These are phyloP conservation scores for Inosperma sp. DNA, from an alignment of 768 basidiomycete species.

Conservation along the genomic window DNA sequence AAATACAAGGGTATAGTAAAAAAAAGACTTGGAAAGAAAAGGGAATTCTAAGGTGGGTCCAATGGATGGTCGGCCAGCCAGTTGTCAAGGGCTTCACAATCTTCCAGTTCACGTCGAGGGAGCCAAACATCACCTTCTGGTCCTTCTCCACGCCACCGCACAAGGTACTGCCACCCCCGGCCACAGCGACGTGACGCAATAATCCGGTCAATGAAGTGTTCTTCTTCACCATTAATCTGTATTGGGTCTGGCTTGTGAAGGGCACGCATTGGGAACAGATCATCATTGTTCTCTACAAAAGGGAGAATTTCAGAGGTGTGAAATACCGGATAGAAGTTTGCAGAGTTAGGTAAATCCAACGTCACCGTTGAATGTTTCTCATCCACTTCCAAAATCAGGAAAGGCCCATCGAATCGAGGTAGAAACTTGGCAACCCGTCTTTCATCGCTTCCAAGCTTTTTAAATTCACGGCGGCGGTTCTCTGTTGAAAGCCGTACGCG, in stretches of 20 bases:
- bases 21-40: neutral
- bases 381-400: constrained; percentile 10
- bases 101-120: constrained; percentile 15
- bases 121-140: constrained; percentile 29
- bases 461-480: constrained; percentile 25
- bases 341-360: constrained; percentile 27
- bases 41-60: neutral
- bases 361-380: constrained; percentile 23
- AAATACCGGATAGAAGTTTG: constrained; percentile 28
- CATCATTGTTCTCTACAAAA: constrained; percentile 27
- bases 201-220: constrained; percentile 26
- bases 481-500: constrained; percentile 31
- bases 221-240: constrained; percentile 5
- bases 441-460: constrained; percentile 18
- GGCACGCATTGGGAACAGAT: constrained; percentile 25
- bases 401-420: constrained; percentile 31
- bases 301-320: constrained; percentile 29
- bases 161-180: constrained; percentile 27
- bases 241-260: neutral
- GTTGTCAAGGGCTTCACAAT: constrained; percentile 22
- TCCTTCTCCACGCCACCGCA: constrained; percentile 30
- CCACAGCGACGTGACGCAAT: constrained; percentile 22
- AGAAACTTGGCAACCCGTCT: constrained; percentile 33
- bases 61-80: constrained; percentile 8
- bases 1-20: neutral